Evolutionary conservation across 305 asterid genomes (phyloP).

Genomic region (Nicotiana rustica): DNA sequence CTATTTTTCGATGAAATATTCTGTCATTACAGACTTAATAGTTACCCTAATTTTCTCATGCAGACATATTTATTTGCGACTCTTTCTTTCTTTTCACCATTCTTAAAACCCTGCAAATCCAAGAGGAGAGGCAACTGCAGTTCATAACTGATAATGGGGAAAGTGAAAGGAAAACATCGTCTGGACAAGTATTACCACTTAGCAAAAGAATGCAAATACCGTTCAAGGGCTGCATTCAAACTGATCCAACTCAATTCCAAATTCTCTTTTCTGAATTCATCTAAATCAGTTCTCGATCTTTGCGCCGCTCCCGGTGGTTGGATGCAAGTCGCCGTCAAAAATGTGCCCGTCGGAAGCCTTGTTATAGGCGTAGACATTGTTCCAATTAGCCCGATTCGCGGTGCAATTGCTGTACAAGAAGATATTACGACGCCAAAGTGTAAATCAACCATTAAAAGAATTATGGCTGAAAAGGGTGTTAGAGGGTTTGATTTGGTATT

Average conservation of each 20-base stretch:
- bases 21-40: no score
- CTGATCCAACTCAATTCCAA: conserved; percentile 81
- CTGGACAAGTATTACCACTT: conserved; percentile 79
- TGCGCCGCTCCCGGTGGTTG: conserved; percentile 98
- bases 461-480: conserved; percentile 74
- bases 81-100: neutral
- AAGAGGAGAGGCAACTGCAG: neutral
- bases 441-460: conserved; percentile 54
- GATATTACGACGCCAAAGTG: conserved; percentile 79
- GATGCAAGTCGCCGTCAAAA: conserved; percentile 84
- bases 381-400: conserved; percentile 80
- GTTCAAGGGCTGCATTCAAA: conserved; percentile 91
- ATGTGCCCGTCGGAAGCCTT: conserved; percentile 79
- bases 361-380: conserved; percentile 85
- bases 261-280: conserved; percentile 66
- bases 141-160: conserved; percentile 55
- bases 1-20: no score
- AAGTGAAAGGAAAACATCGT: conserved; percentile 90
- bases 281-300: conserved; percentile 83
- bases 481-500: conserved; percentile 74
- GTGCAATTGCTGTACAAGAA: conserved; percentile 77
- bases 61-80: no score
- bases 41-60: no score
- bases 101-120: neutral
- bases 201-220: conserved; percentile 86